These are phyloP conservation scores for Euptelea pleiosperma DNA, from an alignment of 164 flowering plant species.

Conservation along the genomic window DNA sequence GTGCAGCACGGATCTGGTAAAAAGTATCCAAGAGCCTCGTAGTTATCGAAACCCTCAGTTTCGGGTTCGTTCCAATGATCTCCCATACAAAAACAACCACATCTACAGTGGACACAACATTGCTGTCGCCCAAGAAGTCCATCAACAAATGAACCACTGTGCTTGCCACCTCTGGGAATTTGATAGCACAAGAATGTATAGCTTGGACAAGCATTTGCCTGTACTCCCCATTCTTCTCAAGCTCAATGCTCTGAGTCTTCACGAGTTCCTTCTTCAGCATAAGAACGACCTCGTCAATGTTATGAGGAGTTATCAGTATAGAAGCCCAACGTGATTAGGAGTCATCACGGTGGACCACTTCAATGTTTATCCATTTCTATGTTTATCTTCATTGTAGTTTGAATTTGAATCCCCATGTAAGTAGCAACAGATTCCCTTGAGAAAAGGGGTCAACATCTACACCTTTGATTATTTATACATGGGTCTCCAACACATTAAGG, in stretches of 20 bases:
- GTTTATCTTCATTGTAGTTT: too few species aligned
- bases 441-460: too few species aligned
- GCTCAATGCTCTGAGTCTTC: conserved; percentile 87
- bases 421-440: too few species aligned
- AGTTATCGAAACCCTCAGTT: conserved; percentile 79
- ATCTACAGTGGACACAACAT: conserved; percentile 90
- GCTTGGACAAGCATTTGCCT: conserved; percentile 97
- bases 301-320: conserved; percentile 80
- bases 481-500: too few species aligned
- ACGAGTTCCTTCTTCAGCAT: conserved; percentile 91
- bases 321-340: too few species aligned
- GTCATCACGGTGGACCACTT: too few species aligned
- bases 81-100: conserved; percentile 86
- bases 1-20: conserved; percentile 84
- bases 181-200: conserved; percentile 87
- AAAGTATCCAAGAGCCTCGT: conserved; percentile 91
- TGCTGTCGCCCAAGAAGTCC: conserved; percentile 94
- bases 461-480: too few species aligned
- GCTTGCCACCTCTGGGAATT: conserved; percentile 95
- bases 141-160: conserved; percentile 92
- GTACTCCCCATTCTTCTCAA: conserved; percentile 92
- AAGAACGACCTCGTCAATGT: conserved; percentile 85
- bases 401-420: too few species aligned
- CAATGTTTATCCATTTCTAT: too few species aligned
- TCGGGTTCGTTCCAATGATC: conserved; percentile 87